Conservation (phyloP, 2,329 filamentous ascomycete species). For the Zasmidium citrigriseum region DNA sequence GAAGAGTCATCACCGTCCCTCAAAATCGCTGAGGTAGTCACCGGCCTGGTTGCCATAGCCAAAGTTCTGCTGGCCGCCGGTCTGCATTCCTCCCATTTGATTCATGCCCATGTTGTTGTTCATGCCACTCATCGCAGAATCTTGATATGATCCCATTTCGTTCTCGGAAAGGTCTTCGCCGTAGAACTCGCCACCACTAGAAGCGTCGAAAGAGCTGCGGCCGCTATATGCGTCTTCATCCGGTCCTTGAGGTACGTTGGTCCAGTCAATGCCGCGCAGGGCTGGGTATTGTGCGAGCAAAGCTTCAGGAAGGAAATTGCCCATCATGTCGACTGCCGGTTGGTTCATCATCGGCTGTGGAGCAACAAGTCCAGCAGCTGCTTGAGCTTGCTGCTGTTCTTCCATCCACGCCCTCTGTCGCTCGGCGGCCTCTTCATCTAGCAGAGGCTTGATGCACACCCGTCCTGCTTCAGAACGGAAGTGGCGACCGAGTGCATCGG, state of each 20-base stretch:
- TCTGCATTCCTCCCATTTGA: constrained; percentile 21
- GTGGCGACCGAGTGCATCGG: constrained; percentile 80
- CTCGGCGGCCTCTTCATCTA: constrained; percentile 90
- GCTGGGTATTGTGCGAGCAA: constrained; percentile 90
- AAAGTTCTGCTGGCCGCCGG: constrained; percentile 18
- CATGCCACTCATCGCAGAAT: constrained; percentile 25
- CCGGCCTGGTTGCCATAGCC: constrained; percentile 21
- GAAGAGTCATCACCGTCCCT: constrained; percentile 31
- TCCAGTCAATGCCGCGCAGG: constrained; percentile 87
- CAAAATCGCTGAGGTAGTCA: constrained; percentile 37
- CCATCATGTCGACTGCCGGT: constrained; percentile 54
- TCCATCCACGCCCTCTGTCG: constrained; percentile 72
- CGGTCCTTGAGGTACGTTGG: constrained; percentile 63
- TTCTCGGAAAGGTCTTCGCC: constrained; percentile 67
- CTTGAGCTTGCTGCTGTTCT: constrained; percentile 56
- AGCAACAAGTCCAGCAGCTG: constrained; percentile 39
- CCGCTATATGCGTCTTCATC: constrained; percentile 63
- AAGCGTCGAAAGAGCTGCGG: constrained; percentile 78
- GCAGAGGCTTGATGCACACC: constrained; percentile 93
- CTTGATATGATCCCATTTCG: constrained; percentile 31
- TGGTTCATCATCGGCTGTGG: constrained; percentile 32
- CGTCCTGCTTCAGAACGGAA: constrained; percentile 94
- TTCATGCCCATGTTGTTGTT: constrained; percentile 21
- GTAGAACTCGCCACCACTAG: constrained; percentile 68
- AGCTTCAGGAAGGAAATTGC: constrained; percentile 78